These are phyloP conservation scores for Diaporthe vaccinii DNA, from an alignment of 2,329 filamentous ascomycete genomes.

Conservation along the genomic window DNA sequence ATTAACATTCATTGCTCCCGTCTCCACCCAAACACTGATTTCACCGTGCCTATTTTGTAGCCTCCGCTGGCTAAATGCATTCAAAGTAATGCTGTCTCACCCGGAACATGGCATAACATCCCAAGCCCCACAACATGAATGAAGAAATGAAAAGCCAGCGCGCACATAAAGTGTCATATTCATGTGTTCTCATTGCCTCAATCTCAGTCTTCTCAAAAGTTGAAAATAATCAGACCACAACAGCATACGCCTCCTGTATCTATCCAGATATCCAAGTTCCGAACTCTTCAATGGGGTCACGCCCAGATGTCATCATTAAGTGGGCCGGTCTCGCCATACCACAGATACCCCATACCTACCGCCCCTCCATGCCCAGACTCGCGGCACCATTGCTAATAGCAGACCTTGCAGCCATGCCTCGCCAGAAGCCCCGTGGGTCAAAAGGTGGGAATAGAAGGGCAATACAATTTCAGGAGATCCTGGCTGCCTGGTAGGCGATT, in stretches of 20 bases:
- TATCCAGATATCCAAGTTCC: neutral
- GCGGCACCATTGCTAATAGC: neutral
- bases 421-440: neutral
- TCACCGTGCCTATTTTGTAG: too few species aligned
- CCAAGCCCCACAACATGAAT: too few species aligned
- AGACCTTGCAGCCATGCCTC: neutral
- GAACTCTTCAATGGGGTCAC: neutral
- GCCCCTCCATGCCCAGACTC: neutral
- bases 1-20: too few species aligned
- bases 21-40: too few species aligned
- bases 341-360: neutral
- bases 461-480: neutral
- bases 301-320: conserved; percentile 26
- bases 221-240: neutral
- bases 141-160: too few species aligned
- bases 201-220: neutral
- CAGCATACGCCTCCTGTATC: neutral
- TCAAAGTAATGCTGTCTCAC: too few species aligned
- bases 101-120: too few species aligned
- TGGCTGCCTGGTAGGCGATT: neutral
- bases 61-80: too few species aligned
- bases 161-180: too few species aligned
- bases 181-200: too few species aligned
- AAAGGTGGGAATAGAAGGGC: neutral
- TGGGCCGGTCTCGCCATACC: conserved; percentile 11